Evolutionary conservation across 768 basidiomycete genomes (phyloP), one percentile per base, ranked within the genome.

Genomic region (Cystofilobasidium ferigula): DNA sequence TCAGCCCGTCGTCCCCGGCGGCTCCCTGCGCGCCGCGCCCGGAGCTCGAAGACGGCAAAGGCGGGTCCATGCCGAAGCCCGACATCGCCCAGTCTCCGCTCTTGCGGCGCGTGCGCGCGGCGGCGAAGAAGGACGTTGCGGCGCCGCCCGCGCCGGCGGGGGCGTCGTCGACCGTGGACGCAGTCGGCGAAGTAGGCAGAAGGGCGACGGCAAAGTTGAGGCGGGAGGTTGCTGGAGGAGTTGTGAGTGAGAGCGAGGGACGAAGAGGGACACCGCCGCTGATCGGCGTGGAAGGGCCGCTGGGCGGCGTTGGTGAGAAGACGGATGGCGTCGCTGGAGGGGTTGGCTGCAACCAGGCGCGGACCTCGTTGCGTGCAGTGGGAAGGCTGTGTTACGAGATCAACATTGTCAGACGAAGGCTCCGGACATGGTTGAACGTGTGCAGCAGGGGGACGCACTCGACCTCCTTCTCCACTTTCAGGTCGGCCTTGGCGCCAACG

Each of bases 401-500:
- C n/a, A n/a, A n/a, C n/a, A n/a, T n/a, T n/a, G n/a, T n/a, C n/a
- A n/a, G n/a, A n/a, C n/a, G n/a, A n/a, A n/a, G n/a, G n/a, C n/a
- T n/a, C n/a, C n/a, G n/a, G n/a, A n/a, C n/a, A n/a, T n/a, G n/a
- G n/a, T n/a, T n/a, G n/a, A n/a, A n/a, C n/a, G n/a, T n/a, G n/a
- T n/a, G n/a, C n/a, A n/a, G n/a, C n/a, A n/a, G n/a, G n/a, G 26
- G 26, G 30, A 51, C 48, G 35, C 4, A 63, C 62, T 63, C 62
- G 62, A 63, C 36, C n/a, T 22, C 36, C 12, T 48, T 32, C 38
- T 53, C 45, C 14, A 14, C 38, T 6, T 51, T 38, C 3, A 77
- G 64, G 66, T 78, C 77, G 48, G 67, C 70, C 66, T 97, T 97
- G 69, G 92, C 84, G 64, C 93, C 92, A 71, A 95, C 91, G 72